Base-by-base conservation (phyloP, 495 filamentous ascomycete species). In the Neurospora cerealis region DNA sequence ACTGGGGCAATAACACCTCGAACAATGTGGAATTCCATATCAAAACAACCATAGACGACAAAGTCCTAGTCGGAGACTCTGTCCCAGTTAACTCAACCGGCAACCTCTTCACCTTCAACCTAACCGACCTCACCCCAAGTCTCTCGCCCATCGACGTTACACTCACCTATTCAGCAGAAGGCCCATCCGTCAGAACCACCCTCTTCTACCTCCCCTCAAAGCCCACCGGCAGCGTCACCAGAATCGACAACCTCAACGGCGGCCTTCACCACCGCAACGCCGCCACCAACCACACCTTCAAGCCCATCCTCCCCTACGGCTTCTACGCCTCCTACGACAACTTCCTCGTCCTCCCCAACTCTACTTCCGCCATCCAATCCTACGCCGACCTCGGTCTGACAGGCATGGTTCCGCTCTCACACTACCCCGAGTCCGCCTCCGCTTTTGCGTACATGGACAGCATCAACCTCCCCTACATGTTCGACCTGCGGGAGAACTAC, bases 401-500 rank as follows among this genome's bases (percentile, higher is more conserved):
- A 39, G 79, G 78, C 70, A 87, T 85, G 74, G 79, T 81, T 17
- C 83, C 81, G 19, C 80, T 83, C 0, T 80, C 83, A 1, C 80
- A 75, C 19, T 81, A 80, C 34, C 75, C 74, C 9, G 79, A 85
- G 62, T 84, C 88, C 4, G 79, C 83, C 21, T 71, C 79, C n/a
- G 86, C 86, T 44, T 86, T 91, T 42, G 81, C 86, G 28, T 82
- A 85, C 73, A 86, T 89, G 78, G 87, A 91, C 74, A 76, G 83
- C 71, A 75, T 88, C 13, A 84, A 83, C n/a, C 80, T 92, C n/a
- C 88, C 83, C 75, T 85, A 88, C 72, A 89, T 91, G 86, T 92
- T 89, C 75, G 87, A 91, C 74, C 86, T 93, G 80, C 86, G 91
- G 1, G 84, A 86, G 73, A 85, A 83, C 5, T 92, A 89, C 80